Percentiles rank a stretch among this genome's conserved stretches.
Conservation (phyloP, 2,329 filamentous ascomycete genomes). For the Monilinia fructicola region DNA sequence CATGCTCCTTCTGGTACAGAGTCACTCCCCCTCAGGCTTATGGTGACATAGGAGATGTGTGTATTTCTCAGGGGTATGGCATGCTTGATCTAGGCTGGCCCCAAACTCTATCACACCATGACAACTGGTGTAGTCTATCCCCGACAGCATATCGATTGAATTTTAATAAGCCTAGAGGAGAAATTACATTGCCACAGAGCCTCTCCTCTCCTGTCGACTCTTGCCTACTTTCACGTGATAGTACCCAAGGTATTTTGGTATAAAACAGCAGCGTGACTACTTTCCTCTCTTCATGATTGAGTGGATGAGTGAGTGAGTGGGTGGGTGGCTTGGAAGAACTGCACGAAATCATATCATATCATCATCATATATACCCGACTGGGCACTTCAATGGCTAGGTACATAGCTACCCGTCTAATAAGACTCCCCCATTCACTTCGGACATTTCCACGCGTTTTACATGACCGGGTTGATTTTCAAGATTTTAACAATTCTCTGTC, state of each 20-base stretch:
- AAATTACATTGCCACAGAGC: conserved; percentile 4
- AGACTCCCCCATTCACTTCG: neutral
- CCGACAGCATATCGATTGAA: neutral
- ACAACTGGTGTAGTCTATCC: neutral
- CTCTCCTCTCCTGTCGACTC: neutral
- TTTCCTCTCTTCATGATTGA: neutral
- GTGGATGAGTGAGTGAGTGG: too few species aligned
- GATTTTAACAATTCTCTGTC: neutral
- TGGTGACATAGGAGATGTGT: neutral
- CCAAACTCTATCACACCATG: neutral
- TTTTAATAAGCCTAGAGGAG: neutral
- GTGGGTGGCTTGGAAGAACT: neutral
- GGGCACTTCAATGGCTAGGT: too few species aligned
- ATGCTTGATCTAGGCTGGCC: neutral
- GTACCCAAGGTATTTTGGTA: neutral
- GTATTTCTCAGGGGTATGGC: neutral
- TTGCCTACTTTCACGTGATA: conserved; percentile 10
- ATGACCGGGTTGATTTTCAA: neutral
- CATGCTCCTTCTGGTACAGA: neutral
- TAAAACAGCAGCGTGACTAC: neutral
- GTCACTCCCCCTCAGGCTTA: neutral
- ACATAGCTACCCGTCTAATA: neutral
- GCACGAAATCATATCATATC: conserved; percentile 7
- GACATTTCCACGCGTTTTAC: neutral
- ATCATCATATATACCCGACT: too few species aligned